Percentiles rank a stretch among this genome's conserved stretches.
These are phyloP conservation scores for Fusarium pilosicola DNA, from an alignment of 2,329 filamentous ascomycete species.

Conservation along the genomic window DNA sequence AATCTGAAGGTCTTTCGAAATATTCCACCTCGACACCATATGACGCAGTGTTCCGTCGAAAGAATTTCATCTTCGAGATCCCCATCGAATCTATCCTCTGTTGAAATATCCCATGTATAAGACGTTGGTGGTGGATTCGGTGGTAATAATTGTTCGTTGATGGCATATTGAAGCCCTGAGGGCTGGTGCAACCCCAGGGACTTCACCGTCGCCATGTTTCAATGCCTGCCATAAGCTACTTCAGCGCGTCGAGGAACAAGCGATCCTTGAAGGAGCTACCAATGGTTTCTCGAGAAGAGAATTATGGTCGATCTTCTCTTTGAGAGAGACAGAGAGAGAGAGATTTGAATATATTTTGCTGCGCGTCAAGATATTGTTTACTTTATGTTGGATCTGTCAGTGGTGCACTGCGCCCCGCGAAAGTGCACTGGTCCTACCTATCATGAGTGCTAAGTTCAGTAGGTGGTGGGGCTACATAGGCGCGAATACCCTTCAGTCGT, in stretches of 20 bases:
- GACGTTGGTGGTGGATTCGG: constrained; percentile 70
- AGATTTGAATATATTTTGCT: constrained; percentile 13
- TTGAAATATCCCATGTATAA: constrained; percentile 79
- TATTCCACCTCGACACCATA: constrained; percentile 89
- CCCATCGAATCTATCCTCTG: constrained; percentile 52
- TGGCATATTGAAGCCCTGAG: constrained; percentile 81
- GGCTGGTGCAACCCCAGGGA: constrained; percentile 93
- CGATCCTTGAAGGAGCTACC: neutral
- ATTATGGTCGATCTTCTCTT: neutral
- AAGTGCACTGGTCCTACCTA: constrained; percentile 24
- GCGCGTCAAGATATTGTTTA: constrained; percentile 37
- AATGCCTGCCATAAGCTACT: constrained; percentile 48
- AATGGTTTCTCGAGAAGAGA: neutral
- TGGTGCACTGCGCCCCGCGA: constrained; percentile 24
- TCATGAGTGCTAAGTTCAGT: constrained; percentile 3
- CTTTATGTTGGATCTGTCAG: constrained; percentile 20
- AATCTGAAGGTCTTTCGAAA: constrained; percentile 89
- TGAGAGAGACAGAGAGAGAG: neutral
- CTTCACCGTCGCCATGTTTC: constrained; percentile 84
- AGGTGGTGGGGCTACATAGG: constrained; percentile 34
- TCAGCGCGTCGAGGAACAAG: neutral
- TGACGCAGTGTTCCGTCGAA: constrained; percentile 77
- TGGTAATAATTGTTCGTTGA: constrained; percentile 81
- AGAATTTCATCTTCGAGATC: constrained; percentile 81
- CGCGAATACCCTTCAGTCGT: constrained; percentile 21